Evolutionary conservation across 306 rosid genomes (phyloP), one percentile per base, ranked within the genome.

Genomic region (Luffa aegyptiaca): DNA sequence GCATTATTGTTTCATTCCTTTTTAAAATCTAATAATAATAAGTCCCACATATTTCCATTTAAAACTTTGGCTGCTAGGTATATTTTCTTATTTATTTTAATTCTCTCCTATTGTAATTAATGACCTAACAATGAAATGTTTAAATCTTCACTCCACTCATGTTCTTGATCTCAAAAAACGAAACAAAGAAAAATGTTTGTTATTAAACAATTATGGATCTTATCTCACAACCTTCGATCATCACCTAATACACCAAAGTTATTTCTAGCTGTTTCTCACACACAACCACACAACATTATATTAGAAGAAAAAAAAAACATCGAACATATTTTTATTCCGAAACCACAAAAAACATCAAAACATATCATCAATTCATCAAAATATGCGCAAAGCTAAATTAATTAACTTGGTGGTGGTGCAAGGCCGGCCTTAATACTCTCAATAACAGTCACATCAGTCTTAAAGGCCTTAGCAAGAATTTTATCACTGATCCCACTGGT

Each of bases 401-500:
- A 44, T 68, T 42, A 85, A 0, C 81, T 79, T 10, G 45, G 62
- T 26, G 87, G 71, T 79, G 86, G 77, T 62, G 45, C 6, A 82
- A 88, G 87, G 9, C 83, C 86, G 31, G 86, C 83, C 80, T 86
- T 89, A 71, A 88, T 80, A 26, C 17, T 77, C 13, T 83, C 68
- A 81, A 88, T 82, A 69, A 85, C 86, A 58, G 64, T 46, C 63
- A 81, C 84, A 66, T 85, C 63, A 26, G 89, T 88, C 77, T 86
- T 90, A 80, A 90, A 88, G 4, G 90, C 80, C 78, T 83, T 76
- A 64, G 90, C 90, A 83, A 90, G 82, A 42, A 86, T 80, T 21
- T 58, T 80, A 51, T 84, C 80, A 36, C 88, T 87, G 61, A 88
- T 85, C 49, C 86, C 35, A 1, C 89, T 76, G 26, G 64, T 5